Evolutionary conservation across 2,329 filamentous ascomycete species (phyloP).

Genomic region (Fusarium nisikadoi): DNA sequence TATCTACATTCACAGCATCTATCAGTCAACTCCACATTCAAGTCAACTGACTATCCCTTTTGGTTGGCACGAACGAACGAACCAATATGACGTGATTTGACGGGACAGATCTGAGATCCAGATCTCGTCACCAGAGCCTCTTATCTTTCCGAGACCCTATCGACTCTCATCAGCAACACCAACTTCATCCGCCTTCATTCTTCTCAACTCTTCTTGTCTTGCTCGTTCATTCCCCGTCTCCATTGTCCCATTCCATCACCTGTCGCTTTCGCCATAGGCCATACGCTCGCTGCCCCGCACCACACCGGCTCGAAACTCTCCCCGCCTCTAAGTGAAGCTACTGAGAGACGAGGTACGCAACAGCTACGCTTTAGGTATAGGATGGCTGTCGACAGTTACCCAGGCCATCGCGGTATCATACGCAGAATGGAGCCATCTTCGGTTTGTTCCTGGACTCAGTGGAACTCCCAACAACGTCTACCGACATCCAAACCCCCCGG

Average conservation of each 20-base stretch:
- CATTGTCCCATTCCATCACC: conserved; percentile 30
- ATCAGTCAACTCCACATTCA: background rate
- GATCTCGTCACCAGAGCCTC: background rate
- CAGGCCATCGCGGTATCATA: conserved; percentile 1
- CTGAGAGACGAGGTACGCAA: conserved; percentile 11
- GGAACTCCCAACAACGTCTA: background rate
- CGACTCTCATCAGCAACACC: conserved; percentile 2
- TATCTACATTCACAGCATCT: background rate
- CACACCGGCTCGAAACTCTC: conserved; percentile 31
- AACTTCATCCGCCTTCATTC: conserved; percentile 34
- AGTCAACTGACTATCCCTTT: background rate
- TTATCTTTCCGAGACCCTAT: background rate
- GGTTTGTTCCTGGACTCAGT: background rate
- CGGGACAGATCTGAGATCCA: conserved; percentile 5
- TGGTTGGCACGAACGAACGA: background rate
- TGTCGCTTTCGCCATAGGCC: conserved; percentile 25
- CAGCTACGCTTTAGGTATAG: conserved; percentile 36
- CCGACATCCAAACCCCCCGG: conserved; percentile 6
- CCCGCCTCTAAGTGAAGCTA: conserved; percentile 24
- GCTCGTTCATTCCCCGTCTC: conserved; percentile 30
- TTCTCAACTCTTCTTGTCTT: conserved; percentile 19
- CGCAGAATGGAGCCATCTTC: conserved; percentile 18
- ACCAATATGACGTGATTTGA: background rate
- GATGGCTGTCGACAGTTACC: conserved; percentile 15
- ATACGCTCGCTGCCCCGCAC: conserved; percentile 30